These are phyloP conservation scores for Chalara sp. DNA, from an alignment of 2,329 filamentous ascomycete genomes.

Conservation along the genomic window DNA sequence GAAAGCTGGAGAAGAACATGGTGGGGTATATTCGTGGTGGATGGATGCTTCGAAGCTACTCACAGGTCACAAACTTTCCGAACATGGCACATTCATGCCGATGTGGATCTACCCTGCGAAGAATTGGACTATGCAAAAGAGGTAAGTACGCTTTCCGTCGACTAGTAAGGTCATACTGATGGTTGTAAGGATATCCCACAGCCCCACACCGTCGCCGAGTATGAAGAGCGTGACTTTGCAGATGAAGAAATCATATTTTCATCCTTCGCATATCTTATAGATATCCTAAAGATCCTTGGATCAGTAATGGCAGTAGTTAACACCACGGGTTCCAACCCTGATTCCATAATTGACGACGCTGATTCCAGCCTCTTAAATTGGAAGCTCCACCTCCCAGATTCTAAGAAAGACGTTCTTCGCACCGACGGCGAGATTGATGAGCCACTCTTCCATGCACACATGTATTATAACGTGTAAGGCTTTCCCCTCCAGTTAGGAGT, in stretches of 20 bases:
- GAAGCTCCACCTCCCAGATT: conserved; percentile 31
- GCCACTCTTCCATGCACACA: conserved; percentile 31
- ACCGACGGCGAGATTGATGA: conserved; percentile 31
- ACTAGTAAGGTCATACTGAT: conserved; percentile 8
- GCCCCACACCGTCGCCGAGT: conserved; percentile 28
- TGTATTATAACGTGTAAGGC: conserved; percentile 30
- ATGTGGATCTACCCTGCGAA: conserved; percentile 34
- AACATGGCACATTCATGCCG: conserved; percentile 23
- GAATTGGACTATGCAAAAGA: conserved; percentile 34
- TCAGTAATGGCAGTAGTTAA: conserved; percentile 26
- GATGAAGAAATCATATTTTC: conserved; percentile 31
- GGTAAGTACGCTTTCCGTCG: conserved; percentile 22
- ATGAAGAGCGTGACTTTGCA: conserved; percentile 29
- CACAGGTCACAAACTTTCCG: conserved; percentile 19
- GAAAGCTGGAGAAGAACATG: conserved; percentile 36
- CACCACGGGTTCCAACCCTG: conserved; percentile 17
- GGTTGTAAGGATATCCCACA: conserved; percentile 27
- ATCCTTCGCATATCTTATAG: conserved; percentile 33
- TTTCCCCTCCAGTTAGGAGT: not conserved
- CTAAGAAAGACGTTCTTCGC: conserved; percentile 33
- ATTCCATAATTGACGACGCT: conserved; percentile 25
- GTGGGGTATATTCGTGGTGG: conserved; percentile 31
- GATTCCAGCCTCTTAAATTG: conserved; percentile 33
- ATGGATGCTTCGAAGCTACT: conserved; percentile 17
- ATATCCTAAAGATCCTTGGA: conserved; percentile 29